Evolutionary conservation across 768 basidiomycete genomes (phyloP).

Genomic region (Jaapia argillacea): DNA sequence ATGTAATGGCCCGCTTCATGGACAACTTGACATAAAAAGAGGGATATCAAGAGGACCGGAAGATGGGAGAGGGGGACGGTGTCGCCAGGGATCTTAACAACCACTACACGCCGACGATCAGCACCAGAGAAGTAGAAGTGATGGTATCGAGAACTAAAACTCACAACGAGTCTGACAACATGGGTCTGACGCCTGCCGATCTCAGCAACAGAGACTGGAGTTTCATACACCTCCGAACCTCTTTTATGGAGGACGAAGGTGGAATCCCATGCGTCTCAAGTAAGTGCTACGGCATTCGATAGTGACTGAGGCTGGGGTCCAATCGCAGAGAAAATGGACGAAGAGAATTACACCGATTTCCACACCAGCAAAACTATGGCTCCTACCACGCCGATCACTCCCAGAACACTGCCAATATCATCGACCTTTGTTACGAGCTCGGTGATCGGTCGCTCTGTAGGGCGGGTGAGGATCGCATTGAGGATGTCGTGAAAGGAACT

Average conservation of each 20-base stretch:
- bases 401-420: neutral
- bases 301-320: too few relatives aligned
- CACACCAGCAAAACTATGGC: neutral
- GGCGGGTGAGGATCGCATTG: too few relatives aligned
- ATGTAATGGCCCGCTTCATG: slow-evolving; percentile 80
- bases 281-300: neutral
- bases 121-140: neutral
- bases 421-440: neutral
- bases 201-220: neutral
- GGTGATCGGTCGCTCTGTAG: too few relatives aligned
- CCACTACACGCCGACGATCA: neutral
- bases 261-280: neutral
- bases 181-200: neutral
- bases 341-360: neutral
- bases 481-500: too few relatives aligned
- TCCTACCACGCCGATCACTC: neutral
- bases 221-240: neutral
- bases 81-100: slow-evolving; percentile 63
- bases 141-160: neutral
- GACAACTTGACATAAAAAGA: slow-evolving; percentile 56
- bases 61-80: slow-evolving; percentile 71
- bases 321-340: too few relatives aligned
- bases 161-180: neutral
- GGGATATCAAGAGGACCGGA: slow-evolving; percentile 50
- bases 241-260: neutral